Percentiles rank a stretch among this genome's conserved stretches.
Conservation (phyloP, 2,329 filamentous ascomycete genomes). For the Xylariaceae sp. region DNA sequence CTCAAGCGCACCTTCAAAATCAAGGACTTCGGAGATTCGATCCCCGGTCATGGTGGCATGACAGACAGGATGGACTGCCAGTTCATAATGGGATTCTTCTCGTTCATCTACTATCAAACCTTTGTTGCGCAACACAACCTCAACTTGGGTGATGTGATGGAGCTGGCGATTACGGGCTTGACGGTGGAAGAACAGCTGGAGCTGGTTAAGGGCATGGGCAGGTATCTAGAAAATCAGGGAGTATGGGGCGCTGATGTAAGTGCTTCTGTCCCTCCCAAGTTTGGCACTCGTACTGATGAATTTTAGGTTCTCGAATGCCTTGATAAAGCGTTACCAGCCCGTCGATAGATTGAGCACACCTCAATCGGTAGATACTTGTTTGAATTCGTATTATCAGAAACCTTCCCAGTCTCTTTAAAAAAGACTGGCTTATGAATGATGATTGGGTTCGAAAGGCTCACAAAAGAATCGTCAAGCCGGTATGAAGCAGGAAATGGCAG, state of each 20-base stretch:
- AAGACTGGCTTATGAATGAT: conserved; percentile 12
- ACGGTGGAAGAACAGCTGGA: conserved; percentile 86
- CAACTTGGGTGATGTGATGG: conserved; percentile 80
- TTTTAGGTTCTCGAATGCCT: conserved; percentile 30
- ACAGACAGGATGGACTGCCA: conserved; percentile 99
- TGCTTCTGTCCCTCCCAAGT: not conserved
- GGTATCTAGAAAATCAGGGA: conserved; percentile 64
- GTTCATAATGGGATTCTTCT: conserved; percentile 99
- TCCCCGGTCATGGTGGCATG: conserved; percentile 95
- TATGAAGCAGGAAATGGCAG: no score
- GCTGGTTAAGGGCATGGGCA: conserved; percentile 60
- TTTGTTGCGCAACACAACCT: conserved; percentile 90
- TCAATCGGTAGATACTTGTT: no score
- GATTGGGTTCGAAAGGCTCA: conserved; percentile 1
- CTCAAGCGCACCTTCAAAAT: conserved; percentile 99
- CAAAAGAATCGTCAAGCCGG: not conserved
- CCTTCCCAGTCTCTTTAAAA: not conserved
- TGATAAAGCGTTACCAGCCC: conserved; percentile 26
- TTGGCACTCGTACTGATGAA: not conserved
- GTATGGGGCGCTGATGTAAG: conserved; percentile 36
- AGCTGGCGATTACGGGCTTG: conserved; percentile 87
- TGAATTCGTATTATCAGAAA: no score
- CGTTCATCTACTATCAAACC: conserved; percentile 97
- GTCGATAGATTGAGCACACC: conserved; percentile 16
- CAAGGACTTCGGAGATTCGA: conserved; percentile 98